Evolutionary conservation across 208 protist genomes (phyloP).

Genomic region (Acanthamoeba royreba): DNA sequence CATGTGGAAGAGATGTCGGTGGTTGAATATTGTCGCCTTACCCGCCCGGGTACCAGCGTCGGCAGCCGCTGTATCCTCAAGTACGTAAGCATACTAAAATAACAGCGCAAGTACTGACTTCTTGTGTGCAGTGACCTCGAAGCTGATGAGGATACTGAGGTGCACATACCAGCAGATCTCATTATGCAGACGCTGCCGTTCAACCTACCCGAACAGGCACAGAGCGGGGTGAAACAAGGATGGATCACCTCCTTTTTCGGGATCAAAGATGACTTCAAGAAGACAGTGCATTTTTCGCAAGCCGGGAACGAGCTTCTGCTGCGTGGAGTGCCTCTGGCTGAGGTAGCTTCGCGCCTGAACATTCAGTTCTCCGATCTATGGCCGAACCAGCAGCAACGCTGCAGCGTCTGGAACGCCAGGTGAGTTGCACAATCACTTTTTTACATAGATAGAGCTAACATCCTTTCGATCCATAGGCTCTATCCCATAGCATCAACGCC

Average conservation of each 20-base stretch:
- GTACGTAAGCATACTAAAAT: no score
- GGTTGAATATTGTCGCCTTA: not conserved
- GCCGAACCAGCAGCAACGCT: not conserved
- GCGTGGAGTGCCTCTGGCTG: not conserved
- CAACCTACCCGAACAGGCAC: not conserved
- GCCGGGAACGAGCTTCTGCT: not conserved
- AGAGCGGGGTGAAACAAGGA: not conserved
- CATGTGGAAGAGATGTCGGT: not conserved
- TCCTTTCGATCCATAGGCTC: not conserved
- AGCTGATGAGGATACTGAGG: not conserved
- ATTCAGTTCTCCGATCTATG: not conserved
- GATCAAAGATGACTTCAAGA: not conserved
- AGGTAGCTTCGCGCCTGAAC: not conserved
- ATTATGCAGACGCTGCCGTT: conserved; percentile 5
- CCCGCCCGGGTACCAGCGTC: not conserved
- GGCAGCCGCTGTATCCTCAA: not conserved
- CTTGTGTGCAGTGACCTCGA: not conserved
- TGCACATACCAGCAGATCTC: not conserved
- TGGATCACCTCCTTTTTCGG: conserved; percentile 7
- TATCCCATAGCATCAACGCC: not conserved
- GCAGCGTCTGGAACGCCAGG: conserved; percentile 1
- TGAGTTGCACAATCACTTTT: no score
- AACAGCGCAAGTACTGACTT: no score
- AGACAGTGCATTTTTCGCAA: not conserved
- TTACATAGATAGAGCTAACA: no score